A percentile compares a stretch with the other conserved stretches of the same genome.
These are phyloP conservation scores for Rhipidocladum racemiflorum DNA, from an alignment of 176 grass and related monocot species.

Conservation along the genomic window DNA sequence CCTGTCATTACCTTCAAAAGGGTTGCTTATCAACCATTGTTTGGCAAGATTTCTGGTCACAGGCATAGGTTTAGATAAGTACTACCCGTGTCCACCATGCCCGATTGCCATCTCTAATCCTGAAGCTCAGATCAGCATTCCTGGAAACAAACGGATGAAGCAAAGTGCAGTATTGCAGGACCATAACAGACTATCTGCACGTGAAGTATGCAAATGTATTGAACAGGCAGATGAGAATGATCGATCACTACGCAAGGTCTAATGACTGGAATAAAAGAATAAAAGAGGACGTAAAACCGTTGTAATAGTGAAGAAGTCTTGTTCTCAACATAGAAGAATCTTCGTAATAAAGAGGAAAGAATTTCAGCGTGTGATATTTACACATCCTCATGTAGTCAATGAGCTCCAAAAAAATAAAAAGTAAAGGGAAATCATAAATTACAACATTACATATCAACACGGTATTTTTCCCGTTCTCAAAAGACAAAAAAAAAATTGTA, in stretches of 20 bases:
- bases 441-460: conserved; percentile 24
- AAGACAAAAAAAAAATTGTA: not conserved
- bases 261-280: not conserved
- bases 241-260: not conserved
- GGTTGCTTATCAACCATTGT: too few species aligned
- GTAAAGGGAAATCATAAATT: not conserved
- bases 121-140: not conserved
- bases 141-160: not conserved
- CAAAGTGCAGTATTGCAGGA: not conserved
- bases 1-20: fast-evolving
- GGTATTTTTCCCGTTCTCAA: not conserved
- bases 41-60: too few species aligned
- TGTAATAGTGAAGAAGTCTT: not conserved
- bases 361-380: not conserved
- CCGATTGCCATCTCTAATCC: not conserved
- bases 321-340: not conserved
- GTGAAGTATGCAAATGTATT: not conserved
- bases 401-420: not conserved
- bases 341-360: too few species aligned
- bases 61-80: too few species aligned
- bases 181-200: not conserved
- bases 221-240: not conserved
- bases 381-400: conserved; percentile 5
- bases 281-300: too few species aligned
- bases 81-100: too few species aligned